Evolutionary conservation across 306 rosid species (phyloP).

Genomic region (Trichosanthes truncata): DNA sequence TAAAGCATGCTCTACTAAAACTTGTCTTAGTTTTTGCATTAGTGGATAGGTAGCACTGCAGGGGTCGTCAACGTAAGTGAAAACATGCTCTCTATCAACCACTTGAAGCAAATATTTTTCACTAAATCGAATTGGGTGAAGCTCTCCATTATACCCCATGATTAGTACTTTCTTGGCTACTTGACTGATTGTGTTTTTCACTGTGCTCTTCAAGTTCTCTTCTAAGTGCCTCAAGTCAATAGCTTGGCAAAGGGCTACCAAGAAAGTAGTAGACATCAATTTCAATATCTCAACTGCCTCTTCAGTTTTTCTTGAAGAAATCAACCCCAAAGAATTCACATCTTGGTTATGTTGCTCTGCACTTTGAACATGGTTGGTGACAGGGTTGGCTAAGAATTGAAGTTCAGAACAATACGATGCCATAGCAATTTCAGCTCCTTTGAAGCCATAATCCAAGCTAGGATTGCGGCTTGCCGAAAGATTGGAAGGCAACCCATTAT

Average conservation of each 20-base stretch:
- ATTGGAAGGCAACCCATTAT: slow-evolving; percentile 85
- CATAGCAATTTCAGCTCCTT: slow-evolving; percentile 91
- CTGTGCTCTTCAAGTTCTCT: slow-evolving; percentile 53
- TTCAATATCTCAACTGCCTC: slow-evolving; percentile 71
- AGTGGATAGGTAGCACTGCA: slow-evolving; percentile 67
- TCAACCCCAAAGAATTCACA: slow-evolving; percentile 79
- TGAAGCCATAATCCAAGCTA: slow-evolving; percentile 85
- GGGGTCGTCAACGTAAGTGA: slow-evolving; percentile 65
- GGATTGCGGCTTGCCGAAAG: slow-evolving; percentile 60
- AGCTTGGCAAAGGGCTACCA: slow-evolving; percentile 81
- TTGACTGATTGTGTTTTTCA: slow-evolving; percentile 52
- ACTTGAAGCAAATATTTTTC: slow-evolving; percentile 67
- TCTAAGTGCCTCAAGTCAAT: slow-evolving; percentile 77
- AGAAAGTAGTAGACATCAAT: slow-evolving; percentile 83
- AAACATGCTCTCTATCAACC: slow-evolving; percentile 64
- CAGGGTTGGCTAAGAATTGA: slow-evolving; percentile 82
- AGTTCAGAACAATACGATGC: slow-evolving; percentile 94
- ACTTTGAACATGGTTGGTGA: slow-evolving; percentile 87
- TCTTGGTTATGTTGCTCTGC: slow-evolving; percentile 97
- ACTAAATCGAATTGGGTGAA: slow-evolving; percentile 71
- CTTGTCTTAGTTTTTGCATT: slow-evolving; percentile 67
- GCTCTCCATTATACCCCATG: slow-evolving; percentile 53
- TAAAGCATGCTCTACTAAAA: slow-evolving; percentile 73
- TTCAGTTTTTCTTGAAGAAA: slow-evolving; percentile 66
- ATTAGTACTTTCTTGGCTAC: slow-evolving; percentile 60